A percentile compares a stretch with the other conserved stretches of the same genome.
Evolutionary conservation across 352 stramenopile species (phyloP).

Genomic region (Thraustotheca clavata): DNA sequence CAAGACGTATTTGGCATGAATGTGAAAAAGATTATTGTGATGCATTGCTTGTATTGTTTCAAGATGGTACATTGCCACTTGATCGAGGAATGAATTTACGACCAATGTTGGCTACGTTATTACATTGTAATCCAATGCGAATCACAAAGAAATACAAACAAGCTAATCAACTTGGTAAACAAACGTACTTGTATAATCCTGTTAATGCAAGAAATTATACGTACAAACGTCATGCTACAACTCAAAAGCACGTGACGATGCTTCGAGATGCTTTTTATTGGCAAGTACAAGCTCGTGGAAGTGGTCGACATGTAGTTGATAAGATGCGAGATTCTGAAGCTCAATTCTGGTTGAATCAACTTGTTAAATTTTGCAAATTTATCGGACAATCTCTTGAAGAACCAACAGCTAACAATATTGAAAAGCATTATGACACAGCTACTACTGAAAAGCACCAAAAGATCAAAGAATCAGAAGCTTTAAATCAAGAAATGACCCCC

Average conservation of each 20-base stretch:
- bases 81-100: constrained; percentile 57
- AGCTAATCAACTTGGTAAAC: constrained; percentile 47
- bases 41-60: constrained; percentile 78
- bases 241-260: constrained; percentile 69
- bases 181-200: constrained; percentile 51
- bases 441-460: not conserved
- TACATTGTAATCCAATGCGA: constrained; percentile 74
- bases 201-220: constrained; percentile 22
- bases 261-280: constrained; percentile 78
- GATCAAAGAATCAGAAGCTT: not conserved
- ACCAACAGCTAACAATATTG: not conserved
- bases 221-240: constrained; percentile 69
- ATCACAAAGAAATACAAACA: constrained; percentile 69
- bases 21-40: constrained; percentile 75
- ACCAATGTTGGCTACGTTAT: constrained; percentile 59
- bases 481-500: not conserved
- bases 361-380: constrained; percentile 52
- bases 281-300: constrained; percentile 67
- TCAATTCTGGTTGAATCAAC: constrained; percentile 64
- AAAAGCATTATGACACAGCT: not conserved
- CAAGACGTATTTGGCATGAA: constrained; percentile 32
- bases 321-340: constrained; percentile 52
- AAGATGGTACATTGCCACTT: constrained; percentile 55
- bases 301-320: constrained; percentile 48
- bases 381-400: constrained; percentile 33